Percentiles rank a stretch among this genome's conserved stretches.
These are phyloP conservation scores for Thelonectria discophora DNA, from an alignment of 2,329 filamentous ascomycete species.

Conservation along the genomic window DNA sequence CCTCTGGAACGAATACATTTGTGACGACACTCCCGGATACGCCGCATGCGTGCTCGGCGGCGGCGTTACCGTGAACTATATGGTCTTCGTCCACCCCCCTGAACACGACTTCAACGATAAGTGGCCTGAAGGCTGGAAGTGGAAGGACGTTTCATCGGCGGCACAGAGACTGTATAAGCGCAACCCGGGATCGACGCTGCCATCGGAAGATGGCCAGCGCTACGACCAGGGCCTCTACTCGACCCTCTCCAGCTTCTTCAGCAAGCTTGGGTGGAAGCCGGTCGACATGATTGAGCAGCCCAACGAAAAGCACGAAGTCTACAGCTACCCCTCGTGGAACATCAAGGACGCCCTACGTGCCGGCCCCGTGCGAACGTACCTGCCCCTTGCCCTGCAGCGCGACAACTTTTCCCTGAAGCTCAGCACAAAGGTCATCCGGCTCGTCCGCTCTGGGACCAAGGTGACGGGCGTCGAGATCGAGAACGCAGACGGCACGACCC, in stretches of 20 bases:
- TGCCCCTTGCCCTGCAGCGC: constrained; percentile 66
- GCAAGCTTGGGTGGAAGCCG: constrained; percentile 68
- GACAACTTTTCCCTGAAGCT: constrained; percentile 72
- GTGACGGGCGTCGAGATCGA: constrained; percentile 73
- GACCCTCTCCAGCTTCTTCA: constrained; percentile 66
- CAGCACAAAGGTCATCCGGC: constrained; percentile 69
- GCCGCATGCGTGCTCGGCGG: constrained; percentile 74
- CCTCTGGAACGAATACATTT: constrained; percentile 61
- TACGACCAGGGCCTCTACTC: constrained; percentile 74
- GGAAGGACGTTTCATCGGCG: constrained; percentile 64
- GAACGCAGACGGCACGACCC: constrained; percentile 57
- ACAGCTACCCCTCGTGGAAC: constrained; percentile 73
- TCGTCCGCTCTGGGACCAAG: constrained; percentile 67
- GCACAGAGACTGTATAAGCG: constrained; percentile 69
- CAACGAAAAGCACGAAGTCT: constrained; percentile 71
- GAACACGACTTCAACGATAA: constrained; percentile 73
- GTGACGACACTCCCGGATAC: constrained; percentile 42
- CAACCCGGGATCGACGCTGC: constrained; percentile 59
- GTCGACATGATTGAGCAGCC: constrained; percentile 68
- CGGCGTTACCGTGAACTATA: constrained; percentile 71
- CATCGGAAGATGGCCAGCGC: constrained; percentile 70
- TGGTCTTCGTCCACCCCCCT: constrained; percentile 73
- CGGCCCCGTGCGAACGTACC: constrained; percentile 76
- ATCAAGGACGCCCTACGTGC: constrained; percentile 70
- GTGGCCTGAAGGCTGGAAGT: constrained; percentile 74